phyloP scores from a whole-genome alignment of 208 protist species.

The Jaenimonas drosophilae region DNA sequence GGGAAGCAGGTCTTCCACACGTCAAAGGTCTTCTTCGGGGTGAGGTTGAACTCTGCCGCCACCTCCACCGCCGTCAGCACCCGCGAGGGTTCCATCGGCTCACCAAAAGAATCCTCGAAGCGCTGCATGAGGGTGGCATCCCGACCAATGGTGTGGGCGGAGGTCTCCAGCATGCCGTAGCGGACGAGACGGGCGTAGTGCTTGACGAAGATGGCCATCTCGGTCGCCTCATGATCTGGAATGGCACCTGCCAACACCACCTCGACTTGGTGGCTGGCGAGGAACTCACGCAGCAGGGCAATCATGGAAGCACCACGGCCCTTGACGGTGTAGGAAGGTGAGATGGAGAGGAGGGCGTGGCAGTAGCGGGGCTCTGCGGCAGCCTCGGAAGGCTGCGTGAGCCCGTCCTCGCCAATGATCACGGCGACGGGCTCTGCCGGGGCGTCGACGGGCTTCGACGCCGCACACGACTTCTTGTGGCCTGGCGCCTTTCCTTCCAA shows the following conservation, averaged over 20 bases:
- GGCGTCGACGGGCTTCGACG: too few species aligned
- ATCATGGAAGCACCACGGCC: background rate
- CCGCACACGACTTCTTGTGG: too few species aligned
- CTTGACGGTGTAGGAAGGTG: constrained; percentile 5
- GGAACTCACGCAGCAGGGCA: constrained; percentile 9
- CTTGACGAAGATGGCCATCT: constrained; percentile 12
- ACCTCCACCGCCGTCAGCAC: constrained; percentile 21
- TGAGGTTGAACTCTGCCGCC: constrained; percentile 19
- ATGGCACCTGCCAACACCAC: constrained; percentile 11
- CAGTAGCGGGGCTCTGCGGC: too few species aligned
- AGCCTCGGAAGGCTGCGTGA: too few species aligned
- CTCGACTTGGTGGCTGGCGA: constrained; percentile 16
- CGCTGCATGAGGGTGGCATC: constrained; percentile 1
- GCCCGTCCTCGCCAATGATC: background rate
- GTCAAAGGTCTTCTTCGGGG: constrained; percentile 11
- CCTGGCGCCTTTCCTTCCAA: background rate
- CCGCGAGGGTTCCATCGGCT: constrained; percentile 8
- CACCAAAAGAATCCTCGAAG: constrained; percentile 14
- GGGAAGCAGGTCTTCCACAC: constrained; percentile 19
- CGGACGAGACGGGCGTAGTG: constrained; percentile 33
- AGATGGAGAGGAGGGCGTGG: constrained; percentile 25
- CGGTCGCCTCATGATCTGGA: constrained; percentile 11
- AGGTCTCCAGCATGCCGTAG: constrained; percentile 28
- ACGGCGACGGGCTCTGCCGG: background rate
- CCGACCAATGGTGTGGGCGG: constrained; percentile 15